phyloP scores from a whole-genome alignment of 1,284 basidiomycete species.

The Cryptococcus floricola region DNA sequence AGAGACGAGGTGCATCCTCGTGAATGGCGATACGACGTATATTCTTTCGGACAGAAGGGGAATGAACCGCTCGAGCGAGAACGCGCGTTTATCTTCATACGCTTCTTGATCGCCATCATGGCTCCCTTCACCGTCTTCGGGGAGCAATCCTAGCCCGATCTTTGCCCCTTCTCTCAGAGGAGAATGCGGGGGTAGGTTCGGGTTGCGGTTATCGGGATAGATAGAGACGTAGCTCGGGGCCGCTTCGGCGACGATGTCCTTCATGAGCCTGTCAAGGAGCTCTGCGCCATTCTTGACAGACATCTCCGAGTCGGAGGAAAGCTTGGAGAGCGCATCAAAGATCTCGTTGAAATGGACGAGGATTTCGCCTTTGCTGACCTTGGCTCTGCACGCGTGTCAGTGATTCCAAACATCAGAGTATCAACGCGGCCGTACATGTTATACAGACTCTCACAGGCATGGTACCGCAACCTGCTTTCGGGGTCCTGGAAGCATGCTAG shows the following conservation, averaged over 20 bases:
- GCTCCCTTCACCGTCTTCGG: neutral
- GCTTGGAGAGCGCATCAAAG: slow-evolving; percentile 94
- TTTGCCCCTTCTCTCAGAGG: neutral
- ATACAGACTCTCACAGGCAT: slow-evolving; percentile 92
- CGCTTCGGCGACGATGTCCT: slow-evolving; percentile 96
- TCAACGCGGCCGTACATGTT: slow-evolving; percentile 61
- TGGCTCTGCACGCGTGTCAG: slow-evolving; percentile 54
- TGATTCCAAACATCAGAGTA: neutral
- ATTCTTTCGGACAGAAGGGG: slow-evolving; percentile 90
- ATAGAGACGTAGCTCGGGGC: slow-evolving; percentile 92
- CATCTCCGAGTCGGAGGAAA: slow-evolving; percentile 91
- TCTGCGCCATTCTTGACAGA: slow-evolving; percentile 99
- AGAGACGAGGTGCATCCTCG: slow-evolving; percentile 89
- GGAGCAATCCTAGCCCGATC: neutral
- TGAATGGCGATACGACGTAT: slow-evolving; percentile 92
- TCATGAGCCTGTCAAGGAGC: slow-evolving; percentile 91
- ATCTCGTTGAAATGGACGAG: slow-evolving; percentile 97
- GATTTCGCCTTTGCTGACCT: slow-evolving; percentile 96
- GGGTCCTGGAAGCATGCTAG: slow-evolving; percentile 92
- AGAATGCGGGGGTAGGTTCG: slow-evolving; percentile 21
- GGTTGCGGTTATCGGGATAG: slow-evolving; percentile 55
- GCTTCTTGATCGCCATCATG: slow-evolving; percentile 51
- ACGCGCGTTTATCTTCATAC: slow-evolving; percentile 56
- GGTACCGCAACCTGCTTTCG: slow-evolving; percentile 80
- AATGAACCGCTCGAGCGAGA: slow-evolving; percentile 91